Evolutionary conservation across 768 basidiomycete genomes (phyloP).

Genomic region (Serendipita vermifera): DNA sequence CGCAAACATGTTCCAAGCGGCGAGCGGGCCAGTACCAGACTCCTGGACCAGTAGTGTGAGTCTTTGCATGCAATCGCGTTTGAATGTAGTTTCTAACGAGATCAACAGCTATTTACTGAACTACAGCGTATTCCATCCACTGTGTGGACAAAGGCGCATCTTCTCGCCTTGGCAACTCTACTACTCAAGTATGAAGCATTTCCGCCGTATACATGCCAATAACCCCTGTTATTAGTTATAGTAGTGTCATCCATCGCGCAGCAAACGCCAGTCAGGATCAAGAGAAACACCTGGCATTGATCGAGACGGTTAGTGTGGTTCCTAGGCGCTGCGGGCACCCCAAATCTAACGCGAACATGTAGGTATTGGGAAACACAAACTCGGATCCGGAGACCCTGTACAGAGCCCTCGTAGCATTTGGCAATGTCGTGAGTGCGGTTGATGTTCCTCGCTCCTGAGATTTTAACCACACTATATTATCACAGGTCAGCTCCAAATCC

Average conservation of each 20-base stretch:
- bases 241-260: conserved; percentile 14
- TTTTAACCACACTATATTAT: neutral
- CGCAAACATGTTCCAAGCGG: conserved; percentile 55
- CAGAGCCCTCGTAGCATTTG: conserved; percentile 23
- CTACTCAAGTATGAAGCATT: conserved; percentile 83
- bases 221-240: neutral
- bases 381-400: conserved; percentile 23
- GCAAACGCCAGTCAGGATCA: conserved; percentile 13
- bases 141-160: conserved; percentile 51
- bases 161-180: conserved; percentile 67
- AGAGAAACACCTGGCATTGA: conserved; percentile 18
- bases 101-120: conserved; percentile 41
- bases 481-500: neutral
- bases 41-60: neutral
- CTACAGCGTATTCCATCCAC: conserved; percentile 40
- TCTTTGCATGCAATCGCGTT: conserved; percentile 35
- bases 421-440: conserved; percentile 23
- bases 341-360: neutral
- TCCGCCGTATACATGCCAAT: neutral
- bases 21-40: conserved; percentile 11
- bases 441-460: neutral
- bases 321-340: too few relatives aligned
- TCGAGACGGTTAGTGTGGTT: conserved; percentile 10
- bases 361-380: neutral
- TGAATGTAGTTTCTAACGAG: conserved; percentile 26